phyloP scores from a whole-genome alignment of 768 basidiomycete genomes.

The Panus rudis region DNA sequence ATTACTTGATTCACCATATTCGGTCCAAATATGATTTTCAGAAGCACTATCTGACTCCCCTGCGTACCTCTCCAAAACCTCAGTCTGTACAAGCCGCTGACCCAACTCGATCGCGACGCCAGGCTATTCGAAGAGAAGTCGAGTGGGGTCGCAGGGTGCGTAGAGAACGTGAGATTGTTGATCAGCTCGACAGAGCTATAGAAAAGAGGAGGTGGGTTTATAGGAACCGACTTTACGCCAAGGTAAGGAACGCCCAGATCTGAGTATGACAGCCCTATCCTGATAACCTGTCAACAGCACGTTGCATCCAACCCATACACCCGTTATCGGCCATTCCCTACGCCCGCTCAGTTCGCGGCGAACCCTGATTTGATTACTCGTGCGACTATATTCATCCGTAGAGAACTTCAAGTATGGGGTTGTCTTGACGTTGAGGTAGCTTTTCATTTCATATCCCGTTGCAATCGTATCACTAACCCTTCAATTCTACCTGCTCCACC shows the following conservation, averaged over 20 bases:
- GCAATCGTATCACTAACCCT: no score
- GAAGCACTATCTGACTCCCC: slow-evolving; percentile 69
- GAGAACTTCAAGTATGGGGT: slow-evolving; percentile 85
- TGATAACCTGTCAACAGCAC: slow-evolving; percentile 45
- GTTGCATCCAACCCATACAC: slow-evolving; percentile 85
- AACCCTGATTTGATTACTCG: slow-evolving; percentile 70
- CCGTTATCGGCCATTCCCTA: slow-evolving; percentile 85
- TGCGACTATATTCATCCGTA: slow-evolving; percentile 72
- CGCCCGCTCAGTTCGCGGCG: slow-evolving; percentile 73
- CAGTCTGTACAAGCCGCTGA: slow-evolving; percentile 14
- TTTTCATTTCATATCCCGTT: slow-evolving; percentile 2
- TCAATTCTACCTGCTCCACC: neutral
- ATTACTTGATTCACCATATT: slow-evolving; percentile 74
- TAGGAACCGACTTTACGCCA: slow-evolving; percentile 71
- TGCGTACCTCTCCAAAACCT: slow-evolving; percentile 44
- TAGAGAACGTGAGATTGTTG: slow-evolving; percentile 47
- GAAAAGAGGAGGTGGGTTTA: slow-evolving; percentile 75
- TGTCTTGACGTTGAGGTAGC: slow-evolving; percentile 84
- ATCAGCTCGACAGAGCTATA: slow-evolving; percentile 72
- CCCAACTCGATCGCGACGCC: slow-evolving; percentile 25
- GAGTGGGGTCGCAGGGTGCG: slow-evolving; percentile 51
- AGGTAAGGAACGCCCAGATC: slow-evolving; percentile 41
- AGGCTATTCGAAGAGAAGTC: slow-evolving; percentile 34
- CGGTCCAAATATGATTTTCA: slow-evolving; percentile 75
- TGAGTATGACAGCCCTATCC: neutral